A percentile compares a stretch with the other conserved stretches of the same genome.
These are phyloP conservation scores for Beauveria rudraprayagi DNA, from an alignment of 2,329 filamentous ascomycete species.

Conservation along the genomic window DNA sequence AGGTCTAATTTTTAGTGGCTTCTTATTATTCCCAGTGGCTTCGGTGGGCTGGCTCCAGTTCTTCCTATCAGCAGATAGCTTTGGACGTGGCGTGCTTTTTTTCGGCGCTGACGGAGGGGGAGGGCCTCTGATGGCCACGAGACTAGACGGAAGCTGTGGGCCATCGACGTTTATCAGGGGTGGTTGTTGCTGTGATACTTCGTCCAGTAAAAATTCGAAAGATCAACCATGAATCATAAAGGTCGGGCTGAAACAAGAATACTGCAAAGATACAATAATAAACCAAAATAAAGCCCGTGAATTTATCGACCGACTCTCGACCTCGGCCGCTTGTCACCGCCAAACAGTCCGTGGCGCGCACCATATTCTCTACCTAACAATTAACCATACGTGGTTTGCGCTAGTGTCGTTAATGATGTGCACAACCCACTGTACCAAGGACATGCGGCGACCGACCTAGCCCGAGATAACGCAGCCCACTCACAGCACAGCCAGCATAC, in stretches of 20 bases:
- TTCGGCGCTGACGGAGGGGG: background rate
- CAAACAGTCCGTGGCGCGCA: background rate
- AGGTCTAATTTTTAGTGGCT: background rate
- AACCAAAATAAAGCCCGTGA: background rate
- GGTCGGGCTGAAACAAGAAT: background rate
- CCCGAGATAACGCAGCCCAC: background rate
- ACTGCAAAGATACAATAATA: too few relatives aligned
- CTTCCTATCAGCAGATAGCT: background rate
- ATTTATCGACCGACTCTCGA: background rate
- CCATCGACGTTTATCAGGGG: background rate
- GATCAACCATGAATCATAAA: background rate
- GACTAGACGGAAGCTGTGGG: background rate
- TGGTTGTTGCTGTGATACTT: too few relatives aligned
- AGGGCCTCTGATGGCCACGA: background rate
- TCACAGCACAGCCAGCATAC: background rate
- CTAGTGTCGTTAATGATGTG: background rate
- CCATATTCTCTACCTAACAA: background rate
- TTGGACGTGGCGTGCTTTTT: constrained; percentile 3
- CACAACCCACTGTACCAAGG: too few relatives aligned
- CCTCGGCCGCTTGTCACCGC: background rate
- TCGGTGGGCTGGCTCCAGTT: background rate
- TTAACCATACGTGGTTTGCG: background rate
- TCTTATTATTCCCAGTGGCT: background rate
- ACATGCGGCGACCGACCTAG: background rate
- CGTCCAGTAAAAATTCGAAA: too few relatives aligned